Conservation (phyloP, 805 yeast genomes). For the Lipomyces chichibuensis region DNA sequence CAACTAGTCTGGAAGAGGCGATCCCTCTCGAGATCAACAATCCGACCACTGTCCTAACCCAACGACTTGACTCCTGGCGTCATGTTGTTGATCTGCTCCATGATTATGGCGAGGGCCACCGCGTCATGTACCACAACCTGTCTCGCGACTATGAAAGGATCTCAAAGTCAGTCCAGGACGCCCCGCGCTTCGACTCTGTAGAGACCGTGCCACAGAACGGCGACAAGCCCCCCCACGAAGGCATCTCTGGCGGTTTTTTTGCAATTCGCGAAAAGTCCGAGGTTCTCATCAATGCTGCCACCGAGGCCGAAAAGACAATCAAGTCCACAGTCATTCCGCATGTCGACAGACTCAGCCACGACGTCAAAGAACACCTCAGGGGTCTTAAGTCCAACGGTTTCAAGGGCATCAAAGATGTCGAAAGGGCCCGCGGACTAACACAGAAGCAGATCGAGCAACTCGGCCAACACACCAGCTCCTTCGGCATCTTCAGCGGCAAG, state of each 20-base stretch:
- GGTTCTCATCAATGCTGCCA: slow-evolving; percentile 44
- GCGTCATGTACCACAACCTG: slow-evolving; percentile 40
- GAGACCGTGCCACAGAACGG: slow-evolving; percentile 30
- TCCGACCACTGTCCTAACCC: slow-evolving; percentile 45
- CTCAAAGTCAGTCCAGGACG: slow-evolving; percentile 42
- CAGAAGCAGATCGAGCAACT: slow-evolving; percentile 49
- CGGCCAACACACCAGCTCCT: slow-evolving; percentile 45
- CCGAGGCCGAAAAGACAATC: slow-evolving; percentile 49
- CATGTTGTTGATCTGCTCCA: slow-evolving; percentile 41
- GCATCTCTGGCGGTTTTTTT: slow-evolving; percentile 45
- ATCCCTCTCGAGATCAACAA: slow-evolving; percentile 40
- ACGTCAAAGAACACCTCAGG: slow-evolving; percentile 51
- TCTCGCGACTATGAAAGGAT: slow-evolving; percentile 45
- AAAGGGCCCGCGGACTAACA: slow-evolving; percentile 44
- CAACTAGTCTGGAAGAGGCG: slow-evolving; percentile 25
- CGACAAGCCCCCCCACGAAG: slow-evolving; percentile 28
- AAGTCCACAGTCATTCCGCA: slow-evolving; percentile 50
- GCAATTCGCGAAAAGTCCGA: slow-evolving; percentile 44
- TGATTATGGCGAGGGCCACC: slow-evolving; percentile 42
- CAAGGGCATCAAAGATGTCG: slow-evolving; percentile 48
- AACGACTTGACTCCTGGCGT: slow-evolving; percentile 49
- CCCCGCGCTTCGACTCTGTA: slow-evolving; percentile 44
- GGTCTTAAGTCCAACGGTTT: slow-evolving; percentile 45
- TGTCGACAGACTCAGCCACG: slow-evolving; percentile 48
- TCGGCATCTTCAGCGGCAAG: slow-evolving; percentile 40